Conservation (phyloP, 2,329 filamentous ascomycete genomes). For the Fusarium staphyleae region DNA sequence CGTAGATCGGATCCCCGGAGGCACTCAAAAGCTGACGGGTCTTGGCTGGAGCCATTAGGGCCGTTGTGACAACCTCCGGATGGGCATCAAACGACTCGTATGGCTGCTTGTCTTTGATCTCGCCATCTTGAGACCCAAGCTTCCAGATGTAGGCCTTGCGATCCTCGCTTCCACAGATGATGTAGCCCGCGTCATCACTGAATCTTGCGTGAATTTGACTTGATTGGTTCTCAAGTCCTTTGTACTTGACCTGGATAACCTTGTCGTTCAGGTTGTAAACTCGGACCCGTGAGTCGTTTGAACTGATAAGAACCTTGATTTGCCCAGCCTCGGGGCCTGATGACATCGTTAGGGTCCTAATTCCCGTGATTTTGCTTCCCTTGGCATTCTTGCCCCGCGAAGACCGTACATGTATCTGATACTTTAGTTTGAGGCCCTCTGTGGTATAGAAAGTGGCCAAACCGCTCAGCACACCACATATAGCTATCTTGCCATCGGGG, state of each 20-base stretch:
- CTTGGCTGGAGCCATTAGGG: slow-evolving; percentile 80
- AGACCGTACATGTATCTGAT: slow-evolving; percentile 92
- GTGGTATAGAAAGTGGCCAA: slow-evolving; percentile 92
- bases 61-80: slow-evolving; percentile 86
- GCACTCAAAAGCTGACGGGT: slow-evolving; percentile 79
- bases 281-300: slow-evolving; percentile 91
- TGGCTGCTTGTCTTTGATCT: slow-evolving; percentile 79
- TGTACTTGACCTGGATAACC: slow-evolving; percentile 85
- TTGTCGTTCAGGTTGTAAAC: slow-evolving; percentile 90
- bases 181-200: slow-evolving; percentile 83
- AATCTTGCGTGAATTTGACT: slow-evolving; percentile 92
- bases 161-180: slow-evolving; percentile 94
- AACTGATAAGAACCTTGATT: slow-evolving; percentile 86
- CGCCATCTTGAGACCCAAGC: slow-evolving; percentile 56
- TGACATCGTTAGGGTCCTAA: slow-evolving; percentile 74
- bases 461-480: slow-evolving; percentile 86
- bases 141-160: slow-evolving; percentile 91
- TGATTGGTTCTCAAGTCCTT: slow-evolving; percentile 86
- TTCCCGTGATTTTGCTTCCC: slow-evolving; percentile 96
- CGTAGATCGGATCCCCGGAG: slow-evolving; percentile 92
- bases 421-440: slow-evolving; percentile 82
- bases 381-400: slow-evolving; percentile 92
- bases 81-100: slow-evolving; percentile 93
- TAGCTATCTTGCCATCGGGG: slow-evolving; percentile 87
- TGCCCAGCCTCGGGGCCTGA: slow-evolving; percentile 60